phyloP scores from a whole-genome alignment of 345 rosid genomes.

The Passiflora organensis region DNA sequence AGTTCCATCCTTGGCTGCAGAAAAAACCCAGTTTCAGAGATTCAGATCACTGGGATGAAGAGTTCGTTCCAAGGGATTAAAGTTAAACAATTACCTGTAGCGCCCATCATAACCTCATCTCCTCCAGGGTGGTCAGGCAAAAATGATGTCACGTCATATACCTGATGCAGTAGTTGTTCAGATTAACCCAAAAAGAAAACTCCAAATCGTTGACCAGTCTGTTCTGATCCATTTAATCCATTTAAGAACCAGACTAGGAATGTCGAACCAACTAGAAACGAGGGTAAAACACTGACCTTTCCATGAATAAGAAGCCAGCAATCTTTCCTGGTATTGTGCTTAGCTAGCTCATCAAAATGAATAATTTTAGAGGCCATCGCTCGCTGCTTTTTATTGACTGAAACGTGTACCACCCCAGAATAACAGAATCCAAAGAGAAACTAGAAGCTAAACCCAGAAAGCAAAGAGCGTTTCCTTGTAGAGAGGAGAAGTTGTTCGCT shows the following conservation, averaged over 20 bases:
- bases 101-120: conserved; percentile 6
- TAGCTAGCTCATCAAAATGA: conserved; percentile 42
- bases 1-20: conserved; percentile 23
- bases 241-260: background rate
- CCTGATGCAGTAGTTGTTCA: background rate
- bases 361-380: conserved; percentile 32
- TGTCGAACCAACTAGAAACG: background rate
- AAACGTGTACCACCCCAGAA: background rate
- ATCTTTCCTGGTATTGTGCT: conserved; percentile 48
- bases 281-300: conserved; percentile 35
- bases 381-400: background rate
- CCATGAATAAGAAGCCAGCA: conserved; percentile 70
- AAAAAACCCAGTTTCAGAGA: no score
- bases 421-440: no score
- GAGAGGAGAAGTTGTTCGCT: no score
- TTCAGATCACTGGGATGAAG: no score
- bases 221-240: background rate
- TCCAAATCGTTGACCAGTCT: background rate
- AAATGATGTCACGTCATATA: conserved; percentile 4
- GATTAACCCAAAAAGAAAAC: background rate
- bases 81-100: conserved; percentile 1
- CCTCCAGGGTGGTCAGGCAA: conserved; percentile 15
- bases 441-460: no score
- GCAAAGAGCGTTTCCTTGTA: no score
- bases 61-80: no score